Evolutionary conservation across 2,329 filamentous ascomycete genomes (phyloP).

Genomic region (Pseudogymnoascus sp.): DNA sequence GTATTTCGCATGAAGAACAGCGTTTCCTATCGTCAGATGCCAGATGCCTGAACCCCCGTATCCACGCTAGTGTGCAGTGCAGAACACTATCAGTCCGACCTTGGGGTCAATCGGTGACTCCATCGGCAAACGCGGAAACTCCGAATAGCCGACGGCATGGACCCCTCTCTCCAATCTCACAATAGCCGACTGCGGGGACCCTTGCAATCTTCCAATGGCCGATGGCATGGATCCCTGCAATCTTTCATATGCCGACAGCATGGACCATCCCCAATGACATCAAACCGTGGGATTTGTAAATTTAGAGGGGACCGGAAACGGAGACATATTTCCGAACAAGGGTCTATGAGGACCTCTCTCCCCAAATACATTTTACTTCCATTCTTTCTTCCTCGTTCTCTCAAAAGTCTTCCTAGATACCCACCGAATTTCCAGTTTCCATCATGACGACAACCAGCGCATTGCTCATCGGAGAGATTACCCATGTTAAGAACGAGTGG

Average conservation of each 20-base stretch:
- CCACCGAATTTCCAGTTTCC: not conserved
- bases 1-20: not conserved
- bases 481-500: constrained; percentile 22
- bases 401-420: not conserved
- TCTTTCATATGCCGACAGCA: not conserved
- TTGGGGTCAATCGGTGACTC: no score
- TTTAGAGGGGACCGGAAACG: not conserved
- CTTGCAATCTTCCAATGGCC: not conserved
- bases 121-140: not conserved
- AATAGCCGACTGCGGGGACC: not conserved
- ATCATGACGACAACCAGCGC: constrained; percentile 7
- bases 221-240: not conserved
- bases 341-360: not conserved
- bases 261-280: not conserved
- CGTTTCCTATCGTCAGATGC: not conserved
- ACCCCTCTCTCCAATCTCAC: not conserved
- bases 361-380: not conserved
- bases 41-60: not conserved
- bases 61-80: not conserved
- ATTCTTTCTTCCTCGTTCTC: not conserved
- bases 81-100: no score
- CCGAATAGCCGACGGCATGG: not conserved
- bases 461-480: constrained; percentile 21
- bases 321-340: not conserved
- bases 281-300: not conserved